phyloP scores from a whole-genome alignment of 805 yeast species.

The Zygotorulaspora chibaensis region DNA sequence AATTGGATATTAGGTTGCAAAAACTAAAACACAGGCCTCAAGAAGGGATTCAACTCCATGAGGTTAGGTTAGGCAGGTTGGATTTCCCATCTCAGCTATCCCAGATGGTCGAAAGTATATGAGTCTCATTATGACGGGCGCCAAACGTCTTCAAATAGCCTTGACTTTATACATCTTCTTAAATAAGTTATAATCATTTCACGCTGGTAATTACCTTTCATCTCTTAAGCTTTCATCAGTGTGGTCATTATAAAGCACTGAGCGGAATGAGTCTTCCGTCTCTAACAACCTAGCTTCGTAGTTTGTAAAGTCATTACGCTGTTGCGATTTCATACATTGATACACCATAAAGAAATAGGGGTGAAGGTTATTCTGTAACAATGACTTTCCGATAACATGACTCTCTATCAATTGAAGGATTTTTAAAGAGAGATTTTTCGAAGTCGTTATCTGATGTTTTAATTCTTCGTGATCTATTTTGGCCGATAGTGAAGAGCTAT shows the following conservation, averaged over 20 bases:
- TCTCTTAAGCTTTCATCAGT: not conserved
- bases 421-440: constrained; percentile 14
- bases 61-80: constrained; percentile 51
- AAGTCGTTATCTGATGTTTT: constrained; percentile 10
- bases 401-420: constrained; percentile 18
- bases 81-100: constrained; percentile 65
- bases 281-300: not conserved
- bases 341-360: constrained; percentile 12
- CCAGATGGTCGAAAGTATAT: constrained; percentile 35
- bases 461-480: constrained; percentile 4
- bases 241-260: not conserved
- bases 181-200: not conserved
- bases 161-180: too few relatives aligned
- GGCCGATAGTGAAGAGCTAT: constrained; percentile 1
- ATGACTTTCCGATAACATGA: constrained; percentile 22
- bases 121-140: not conserved
- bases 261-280: not conserved
- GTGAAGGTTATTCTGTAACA: constrained; percentile 14
- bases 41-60: constrained; percentile 48
- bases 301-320: not conserved
- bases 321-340: constrained; percentile 8
- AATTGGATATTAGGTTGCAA: constrained; percentile 37
- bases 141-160: not conserved
- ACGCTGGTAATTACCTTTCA: too few relatives aligned
- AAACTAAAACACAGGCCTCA: constrained; percentile 35